Base-by-base conservation (phyloP, 441 rosid genomes). In the Isatis lusitanica region DNA sequence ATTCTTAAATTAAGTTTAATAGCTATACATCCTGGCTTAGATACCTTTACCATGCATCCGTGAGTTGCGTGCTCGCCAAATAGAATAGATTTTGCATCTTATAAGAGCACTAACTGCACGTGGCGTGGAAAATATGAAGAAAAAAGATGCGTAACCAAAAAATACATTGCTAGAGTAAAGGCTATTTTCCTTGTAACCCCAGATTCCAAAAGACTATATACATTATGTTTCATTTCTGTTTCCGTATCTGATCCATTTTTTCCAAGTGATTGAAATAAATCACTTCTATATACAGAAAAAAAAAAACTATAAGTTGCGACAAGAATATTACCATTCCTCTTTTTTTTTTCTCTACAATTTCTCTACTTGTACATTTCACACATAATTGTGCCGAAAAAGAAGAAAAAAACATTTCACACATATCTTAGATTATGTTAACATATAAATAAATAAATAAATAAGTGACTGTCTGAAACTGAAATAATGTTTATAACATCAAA, bases 171-270 rank as follows among this genome's bases (percentile, higher is more conserved):
- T 33, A 50, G 35, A 59, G 59, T 35, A 18, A 50, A 39, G 18
- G 28, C 51, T 67, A 39, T 28, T 53, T 67, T 53, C 72, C 63
- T 53, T 57, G 28, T 39, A 15, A 53, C 28, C 17, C 17, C 63
- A 67, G 15, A 53, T 67, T 67, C 63, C 10, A 12, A 18, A 26
- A 26, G 16, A 53, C 51, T 66, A 11, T 28, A 15, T 26, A 9
- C 15, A 21, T 52, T 15, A 33, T 51, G 59, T 15, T 15, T n/a
- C 15, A 38, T 26, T 28, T 40, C 5, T 26, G 30, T 63, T 11
- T 46, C 40, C 16, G 61, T 66, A 66, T 52, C 71, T 51, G 61
- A 38, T 51, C 52, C 71, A 26, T 24, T 24, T 38, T 36, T 38
- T 2, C 38, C 48, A 52, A 38, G 38, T 52, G 50, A 52, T 9